These are phyloP conservation scores for Udeniomyces megalosporus DNA, from an alignment of 768 basidiomycete genomes.

Conservation along the genomic window DNA sequence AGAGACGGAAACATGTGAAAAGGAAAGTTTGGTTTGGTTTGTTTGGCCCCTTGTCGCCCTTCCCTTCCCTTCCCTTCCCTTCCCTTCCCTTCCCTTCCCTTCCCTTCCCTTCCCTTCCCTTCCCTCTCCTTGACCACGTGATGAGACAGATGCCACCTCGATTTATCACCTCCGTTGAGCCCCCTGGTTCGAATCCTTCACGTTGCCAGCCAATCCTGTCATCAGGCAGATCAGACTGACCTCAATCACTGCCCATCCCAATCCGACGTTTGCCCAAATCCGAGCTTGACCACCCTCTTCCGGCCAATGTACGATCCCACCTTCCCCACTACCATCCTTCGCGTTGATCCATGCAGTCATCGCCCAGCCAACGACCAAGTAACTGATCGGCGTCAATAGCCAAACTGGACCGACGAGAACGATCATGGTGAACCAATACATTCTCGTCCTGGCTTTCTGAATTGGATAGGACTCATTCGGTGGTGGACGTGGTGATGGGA, in stretches of 20 bases:
- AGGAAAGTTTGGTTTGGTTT: neutral
- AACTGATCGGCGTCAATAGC: neutral
- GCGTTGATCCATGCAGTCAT: neutral
- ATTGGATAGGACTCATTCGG: neutral
- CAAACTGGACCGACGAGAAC: slow-evolving; percentile 1
- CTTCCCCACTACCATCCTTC: too few relatives aligned
- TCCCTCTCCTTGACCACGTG: too few relatives aligned
- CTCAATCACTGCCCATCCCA: slow-evolving; percentile 1
- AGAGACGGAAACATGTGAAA: neutral
- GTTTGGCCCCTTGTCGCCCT: neutral
- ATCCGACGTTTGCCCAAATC: neutral
- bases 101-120: too few relatives aligned
- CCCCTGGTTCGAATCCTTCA: too few relatives aligned
- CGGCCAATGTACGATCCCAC: neutral
- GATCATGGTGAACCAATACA: neutral
- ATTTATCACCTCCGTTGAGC: too few relatives aligned
- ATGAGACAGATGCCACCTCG: too few relatives aligned
- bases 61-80: too few relatives aligned
- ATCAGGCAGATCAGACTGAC: neutral
- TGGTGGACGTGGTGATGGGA: too few relatives aligned
- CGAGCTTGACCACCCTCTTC: neutral
- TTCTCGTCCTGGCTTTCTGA: neutral
- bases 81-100: too few relatives aligned
- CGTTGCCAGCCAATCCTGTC: neutral
- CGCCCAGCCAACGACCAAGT: neutral